Evolutionary conservation across 139 green algal species (phyloP).

Genomic region (Haematococcus sp.): DNA sequence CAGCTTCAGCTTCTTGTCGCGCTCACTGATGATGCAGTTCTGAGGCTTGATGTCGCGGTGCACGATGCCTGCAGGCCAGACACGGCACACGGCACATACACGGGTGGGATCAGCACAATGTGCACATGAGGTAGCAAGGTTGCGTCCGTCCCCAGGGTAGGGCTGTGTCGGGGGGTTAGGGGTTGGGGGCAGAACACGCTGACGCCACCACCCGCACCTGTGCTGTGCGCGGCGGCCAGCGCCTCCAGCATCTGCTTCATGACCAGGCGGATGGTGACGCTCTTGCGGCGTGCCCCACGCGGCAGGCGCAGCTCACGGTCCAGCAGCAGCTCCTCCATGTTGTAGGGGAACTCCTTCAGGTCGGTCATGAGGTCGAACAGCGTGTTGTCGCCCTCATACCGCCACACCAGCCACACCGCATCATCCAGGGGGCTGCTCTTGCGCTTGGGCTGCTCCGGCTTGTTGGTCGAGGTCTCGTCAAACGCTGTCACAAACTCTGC

Average conservation of each 20-base stretch:
- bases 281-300: conserved; percentile 26
- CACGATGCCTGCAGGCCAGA: conserved; percentile 63
- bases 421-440: conserved; percentile 15
- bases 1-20: conserved; percentile 73
- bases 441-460: not conserved
- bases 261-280: conserved; percentile 46
- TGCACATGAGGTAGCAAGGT: too few species aligned
- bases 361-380: conserved; percentile 63
- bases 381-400: conserved; percentile 77
- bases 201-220: conserved; percentile 25
- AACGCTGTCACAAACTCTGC: conserved; percentile 91
- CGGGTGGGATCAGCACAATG: too few species aligned
- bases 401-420: conserved; percentile 71
- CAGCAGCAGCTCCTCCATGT: conserved; percentile 81
- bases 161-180: too few species aligned
- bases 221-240: conserved; percentile 59
- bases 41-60: conserved; percentile 93
- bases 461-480: conserved; percentile 38
- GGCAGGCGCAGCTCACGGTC: conserved; percentile 69
- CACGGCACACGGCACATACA: not conserved
- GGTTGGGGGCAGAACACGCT: not conserved
- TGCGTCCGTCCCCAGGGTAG: too few species aligned
- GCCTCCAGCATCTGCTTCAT: conserved; percentile 73
- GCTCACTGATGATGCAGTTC: conserved; percentile 77
- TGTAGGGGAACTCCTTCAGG: conserved; percentile 83